A percentile compares a stretch with the other conserved stretches of the same genome.
phyloP scores from a whole-genome alignment of 768 basidiomycete species.

The Gloeostereum incarnatum region DNA sequence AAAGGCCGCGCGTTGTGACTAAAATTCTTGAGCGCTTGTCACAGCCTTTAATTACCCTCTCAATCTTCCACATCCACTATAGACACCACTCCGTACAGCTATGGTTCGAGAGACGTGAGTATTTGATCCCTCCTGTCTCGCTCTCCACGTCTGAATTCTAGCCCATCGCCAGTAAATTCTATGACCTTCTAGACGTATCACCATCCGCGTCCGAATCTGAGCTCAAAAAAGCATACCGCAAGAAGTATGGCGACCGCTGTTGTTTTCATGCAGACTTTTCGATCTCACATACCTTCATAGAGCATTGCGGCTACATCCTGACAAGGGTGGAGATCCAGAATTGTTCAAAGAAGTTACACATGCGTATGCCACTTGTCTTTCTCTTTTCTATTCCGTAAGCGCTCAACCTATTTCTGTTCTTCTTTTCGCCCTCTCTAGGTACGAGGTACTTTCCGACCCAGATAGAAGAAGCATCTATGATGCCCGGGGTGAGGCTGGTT shows the following conservation, averaged over 20 bases:
- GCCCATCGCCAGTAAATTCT: constrained; percentile 57
- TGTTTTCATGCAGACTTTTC: neutral
- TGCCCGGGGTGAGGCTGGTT: constrained; percentile 84
- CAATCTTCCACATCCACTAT: neutral
- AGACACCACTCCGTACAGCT: neutral
- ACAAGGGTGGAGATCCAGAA: constrained; percentile 96
- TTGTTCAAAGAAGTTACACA: constrained; percentile 96
- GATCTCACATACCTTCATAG: constrained; percentile 27
- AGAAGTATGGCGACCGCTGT: constrained; percentile 79
- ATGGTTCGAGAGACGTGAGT: constrained; percentile 7
- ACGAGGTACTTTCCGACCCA: constrained; percentile 87
- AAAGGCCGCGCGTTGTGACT: neutral
- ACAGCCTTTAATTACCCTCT: neutral
- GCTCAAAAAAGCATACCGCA: constrained; percentile 93
- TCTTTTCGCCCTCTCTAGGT: constrained; percentile 34
- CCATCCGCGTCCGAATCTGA: constrained; percentile 75
- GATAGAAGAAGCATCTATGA: constrained; percentile 82
- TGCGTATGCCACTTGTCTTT: constrained; percentile 68
- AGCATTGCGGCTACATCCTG: constrained; percentile 79
- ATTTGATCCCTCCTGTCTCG: neutral
- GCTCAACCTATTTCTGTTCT: constrained; percentile 3
- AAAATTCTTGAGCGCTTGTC: neutral
- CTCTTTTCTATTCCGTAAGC: no score
- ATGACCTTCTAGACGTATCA: constrained; percentile 85
- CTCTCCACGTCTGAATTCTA: constrained; percentile 1